Percentiles rank a stretch among this genome's conserved stretches.
phyloP scores from a whole-genome alignment of 306 rosid species.

The Quercus bicolor region DNA sequence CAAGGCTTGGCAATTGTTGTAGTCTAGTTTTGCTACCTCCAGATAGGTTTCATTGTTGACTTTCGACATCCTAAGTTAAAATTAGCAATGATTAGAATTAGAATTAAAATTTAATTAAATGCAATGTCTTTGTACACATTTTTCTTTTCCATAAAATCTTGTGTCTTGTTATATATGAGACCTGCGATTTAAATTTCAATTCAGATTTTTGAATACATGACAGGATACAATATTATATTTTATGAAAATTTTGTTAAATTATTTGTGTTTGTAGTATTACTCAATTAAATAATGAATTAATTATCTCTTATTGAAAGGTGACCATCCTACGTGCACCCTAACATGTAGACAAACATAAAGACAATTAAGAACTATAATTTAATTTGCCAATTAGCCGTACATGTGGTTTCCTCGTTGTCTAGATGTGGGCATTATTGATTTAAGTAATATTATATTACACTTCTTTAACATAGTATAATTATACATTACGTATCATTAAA shows the following conservation, averaged over 20 bases:
- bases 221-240: too few species aligned
- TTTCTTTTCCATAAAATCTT: too few species aligned
- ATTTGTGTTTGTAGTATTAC: too few species aligned
- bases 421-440: background rate
- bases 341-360: background rate
- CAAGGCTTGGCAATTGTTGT: conserved; percentile 69
- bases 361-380: background rate
- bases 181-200: too few species aligned
- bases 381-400: background rate
- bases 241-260: too few species aligned
- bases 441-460: too few species aligned
- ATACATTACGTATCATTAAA: too few species aligned
- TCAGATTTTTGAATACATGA: too few species aligned
- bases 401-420: background rate
- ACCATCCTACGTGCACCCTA: background rate
- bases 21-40: conserved; percentile 85
- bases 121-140: too few species aligned
- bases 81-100: background rate
- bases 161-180: too few species aligned
- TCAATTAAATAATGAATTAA: too few species aligned
- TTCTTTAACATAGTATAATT: too few species aligned
- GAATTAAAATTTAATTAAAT: background rate
- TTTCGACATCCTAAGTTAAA: conserved; percentile 55
- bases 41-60: conserved; percentile 71
- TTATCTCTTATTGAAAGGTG: background rate